phyloP scores from a whole-genome alignment of 2,329 filamentous ascomycete species.

The Colletotrichum sojae region DNA sequence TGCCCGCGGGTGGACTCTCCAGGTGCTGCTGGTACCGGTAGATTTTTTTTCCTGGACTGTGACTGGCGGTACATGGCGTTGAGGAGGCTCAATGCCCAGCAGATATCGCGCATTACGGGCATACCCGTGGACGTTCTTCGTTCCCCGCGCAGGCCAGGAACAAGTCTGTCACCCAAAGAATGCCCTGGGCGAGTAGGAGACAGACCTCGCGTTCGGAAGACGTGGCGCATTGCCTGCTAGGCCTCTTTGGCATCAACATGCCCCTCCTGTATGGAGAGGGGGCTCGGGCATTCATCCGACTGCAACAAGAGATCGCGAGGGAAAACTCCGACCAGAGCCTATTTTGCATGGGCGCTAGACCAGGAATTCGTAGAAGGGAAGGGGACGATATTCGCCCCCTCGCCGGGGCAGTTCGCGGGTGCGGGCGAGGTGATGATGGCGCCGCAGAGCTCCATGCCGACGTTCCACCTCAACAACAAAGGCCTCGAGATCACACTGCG shows the following conservation, averaged over 20 bases:
- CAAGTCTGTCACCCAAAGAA: constrained; percentile 41
- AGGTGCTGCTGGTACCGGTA: constrained; percentile 42
- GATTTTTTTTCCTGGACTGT: constrained; percentile 42
- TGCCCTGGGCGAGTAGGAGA: constrained; percentile 47
- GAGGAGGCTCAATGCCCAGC: neutral
- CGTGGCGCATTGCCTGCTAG: constrained; percentile 47
- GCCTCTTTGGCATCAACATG: constrained; percentile 47
- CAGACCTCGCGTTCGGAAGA: constrained; percentile 45
- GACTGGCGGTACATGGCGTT: constrained; percentile 42
- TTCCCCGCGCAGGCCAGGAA: neutral
- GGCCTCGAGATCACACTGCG: neutral
- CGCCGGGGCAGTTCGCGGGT: neutral
- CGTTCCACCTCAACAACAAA: neutral
- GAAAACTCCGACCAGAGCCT: constrained; percentile 33
- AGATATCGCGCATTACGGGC: constrained; percentile 47
- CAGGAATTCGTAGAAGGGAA: neutral
- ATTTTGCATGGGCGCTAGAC: constrained; percentile 35
- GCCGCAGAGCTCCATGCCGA: too few relatives aligned
- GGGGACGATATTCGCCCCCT: neutral
- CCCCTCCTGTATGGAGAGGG: constrained; percentile 49
- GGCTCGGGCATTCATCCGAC: constrained; percentile 42
- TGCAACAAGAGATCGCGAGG: constrained; percentile 46
- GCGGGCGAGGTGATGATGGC: too few relatives aligned
- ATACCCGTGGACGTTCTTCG: constrained; percentile 40
- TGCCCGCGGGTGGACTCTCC: constrained; percentile 22